Conservation (phyloP, 495 filamentous ascomycete species). For the Trichoderma reesei region DNA sequence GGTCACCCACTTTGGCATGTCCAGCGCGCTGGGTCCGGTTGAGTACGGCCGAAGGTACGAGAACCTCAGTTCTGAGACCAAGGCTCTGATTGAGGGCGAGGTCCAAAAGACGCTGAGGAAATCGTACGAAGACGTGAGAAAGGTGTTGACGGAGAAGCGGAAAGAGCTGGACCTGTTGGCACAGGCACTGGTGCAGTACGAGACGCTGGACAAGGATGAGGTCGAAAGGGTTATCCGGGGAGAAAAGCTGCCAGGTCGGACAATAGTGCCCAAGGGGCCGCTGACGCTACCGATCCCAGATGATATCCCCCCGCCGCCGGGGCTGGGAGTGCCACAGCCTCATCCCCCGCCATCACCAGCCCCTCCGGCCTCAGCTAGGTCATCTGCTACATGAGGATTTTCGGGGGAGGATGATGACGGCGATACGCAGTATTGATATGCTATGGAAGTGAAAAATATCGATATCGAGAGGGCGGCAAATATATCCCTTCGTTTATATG, state of each 20-base stretch:
- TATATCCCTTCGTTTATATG: neutral
- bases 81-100: slow-evolving; percentile 73
- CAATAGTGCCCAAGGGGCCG: slow-evolving; percentile 35
- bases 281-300: slow-evolving; percentile 36
- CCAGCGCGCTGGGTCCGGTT: slow-evolving; percentile 76
- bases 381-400: neutral
- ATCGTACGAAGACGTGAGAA: slow-evolving; percentile 59
- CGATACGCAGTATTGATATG: neutral
- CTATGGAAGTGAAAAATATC: neutral
- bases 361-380: slow-evolving; percentile 13
- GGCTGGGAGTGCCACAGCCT: slow-evolving; percentile 10
- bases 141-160: slow-evolving; percentile 58
- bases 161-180: slow-evolving; percentile 80
- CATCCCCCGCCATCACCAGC: slow-evolving; percentile 13
- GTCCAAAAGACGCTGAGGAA: slow-evolving; percentile 80
- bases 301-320: slow-evolving; percentile 17
- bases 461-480: neutral
- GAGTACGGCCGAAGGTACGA: slow-evolving; percentile 73
- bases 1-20: slow-evolving; percentile 83
- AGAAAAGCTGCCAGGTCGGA: slow-evolving; percentile 58
- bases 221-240: slow-evolving; percentile 80
- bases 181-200: slow-evolving; percentile 85
- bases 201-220: slow-evolving; percentile 78
- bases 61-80: slow-evolving; percentile 73
- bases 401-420: neutral